Evolutionary conservation across 306 rosid species (phyloP), one percentile per base, ranked within the genome.

Genomic region (Corylus heterophylla): DNA sequence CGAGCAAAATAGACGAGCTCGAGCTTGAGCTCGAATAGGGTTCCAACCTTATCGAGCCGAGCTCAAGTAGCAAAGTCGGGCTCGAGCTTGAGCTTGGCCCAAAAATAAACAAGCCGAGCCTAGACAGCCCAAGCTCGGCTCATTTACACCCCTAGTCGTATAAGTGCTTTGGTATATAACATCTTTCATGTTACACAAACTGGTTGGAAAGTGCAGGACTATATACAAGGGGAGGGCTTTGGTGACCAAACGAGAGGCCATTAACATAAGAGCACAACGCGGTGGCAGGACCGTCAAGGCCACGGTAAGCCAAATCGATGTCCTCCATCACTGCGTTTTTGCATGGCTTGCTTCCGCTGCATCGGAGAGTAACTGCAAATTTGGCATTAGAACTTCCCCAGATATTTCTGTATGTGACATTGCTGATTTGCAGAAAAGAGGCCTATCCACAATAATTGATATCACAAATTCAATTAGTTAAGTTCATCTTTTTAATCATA

Each of bases 261-360:
- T 49, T 12, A 47, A 80, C 93, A 71, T 86, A 0, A 1, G 18
- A 29, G 69, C 93, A 92, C 0, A 3, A 39, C n/a, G 82, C 68
- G 20, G 6, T 74, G 7, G 84, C 69, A 14, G 1, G 2, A 12
- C 69, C 76, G 29, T 18, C 66, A 8, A 22, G 11, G 22, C 54
- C 72, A 18, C 17, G 4, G 73, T 75, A 29, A 76, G 51, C 47
- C 35, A 90, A 68, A 51, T 83, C 22, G 44, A 92, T 90, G 45
- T 79, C 35, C 5, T 85, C 79, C 71, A 85, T 2, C 78, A 20
- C 83, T 14, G 89, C 78, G 39, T 81, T 72, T 35, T 77, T 81
- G 84, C 95, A 90, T 67, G 93, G 97, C 77, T 48, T 68, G 5
- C 18, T 73, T 78, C 54, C 8, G 73, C 97, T 92, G 76, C 97